Base-by-base conservation (phyloP, 2,329 filamentous ascomycete genomes). In the Capronia americana region DNA sequence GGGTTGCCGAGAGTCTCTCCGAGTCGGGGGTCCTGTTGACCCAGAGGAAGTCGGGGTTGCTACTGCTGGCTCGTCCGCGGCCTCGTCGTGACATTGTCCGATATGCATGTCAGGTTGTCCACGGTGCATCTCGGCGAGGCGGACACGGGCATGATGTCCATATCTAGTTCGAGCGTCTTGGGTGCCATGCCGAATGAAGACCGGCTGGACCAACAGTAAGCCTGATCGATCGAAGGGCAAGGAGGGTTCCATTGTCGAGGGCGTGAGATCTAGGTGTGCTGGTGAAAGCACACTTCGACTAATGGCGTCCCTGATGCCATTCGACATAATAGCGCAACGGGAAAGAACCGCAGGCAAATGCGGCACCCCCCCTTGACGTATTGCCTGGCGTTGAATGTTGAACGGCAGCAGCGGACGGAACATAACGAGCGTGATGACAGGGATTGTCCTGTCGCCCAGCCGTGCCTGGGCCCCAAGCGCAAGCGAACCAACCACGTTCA, bases 11-110 rank as follows among this genome's bases (percentile, higher is more conserved):
- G 26, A 69, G 56, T 23, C 57, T 61, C 12, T 67, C 67, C 11
- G 67, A 69, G 20, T 67, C 67, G 44, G 67, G 64, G 14, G 61
- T 65, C n/a, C 67, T 61, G 41, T 69, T 69, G 34, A 69, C 62
- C 67, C 67, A 69, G 56, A 69, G 67, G 41, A 69, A 69, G 38
- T 69, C 67, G 24, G 64, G 67, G 56, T 56, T 61, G 53, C 30
- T 62, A 34, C 46, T 26, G 23, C 50, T 54, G 11, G 59, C 44
- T 44, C 51, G 48, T 50, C 57, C 63, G 34, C 62, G 57, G 44
- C 57, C 62, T 53, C 61, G 63, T 46, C 66, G 38, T 53, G 66
- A 57, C 66, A 66, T 65, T 28, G 66, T 57, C 55, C 26, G 17
- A 30, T 41, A 41, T 41, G 46, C 60, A 59, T 57, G 20, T 28